Conservation (phyloP, 345 rosid species). For the Populus pruinosa region DNA sequence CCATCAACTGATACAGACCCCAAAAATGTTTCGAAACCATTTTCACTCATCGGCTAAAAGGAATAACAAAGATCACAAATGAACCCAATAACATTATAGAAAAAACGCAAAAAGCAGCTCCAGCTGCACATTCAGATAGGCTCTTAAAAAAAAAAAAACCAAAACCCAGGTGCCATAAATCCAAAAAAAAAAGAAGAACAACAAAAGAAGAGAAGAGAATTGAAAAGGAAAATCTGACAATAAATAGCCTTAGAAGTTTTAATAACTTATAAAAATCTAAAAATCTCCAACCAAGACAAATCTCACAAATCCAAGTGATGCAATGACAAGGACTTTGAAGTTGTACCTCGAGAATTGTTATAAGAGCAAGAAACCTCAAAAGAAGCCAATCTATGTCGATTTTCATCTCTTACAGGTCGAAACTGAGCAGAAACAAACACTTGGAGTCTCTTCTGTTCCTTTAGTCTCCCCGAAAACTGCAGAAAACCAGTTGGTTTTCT, state of each 20-base stretch:
- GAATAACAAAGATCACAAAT: background rate
- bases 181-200: background rate
- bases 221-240: background rate
- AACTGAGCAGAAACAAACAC: background rate
- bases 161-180: background rate
- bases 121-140: background rate
- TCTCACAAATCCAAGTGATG: background rate
- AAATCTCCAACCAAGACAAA: background rate
- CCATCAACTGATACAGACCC: background rate
- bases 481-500: background rate
- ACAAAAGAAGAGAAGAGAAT: background rate
- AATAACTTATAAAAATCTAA: background rate
- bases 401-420: background rate
- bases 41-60: background rate
- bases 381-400: background rate
- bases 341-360: background rate
- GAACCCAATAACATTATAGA: background rate
- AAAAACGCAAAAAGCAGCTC: background rate
- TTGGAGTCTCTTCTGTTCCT: background rate
- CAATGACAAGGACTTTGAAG: background rate
- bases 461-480: background rate
- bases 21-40: background rate
- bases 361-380: background rate
- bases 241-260: background rate
- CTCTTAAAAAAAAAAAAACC: background rate